Evolutionary conservation across 2,329 filamentous ascomycete species (phyloP), one percentile per base, ranked within the genome.

Genomic region (Apiospora saccharicola): DNA sequence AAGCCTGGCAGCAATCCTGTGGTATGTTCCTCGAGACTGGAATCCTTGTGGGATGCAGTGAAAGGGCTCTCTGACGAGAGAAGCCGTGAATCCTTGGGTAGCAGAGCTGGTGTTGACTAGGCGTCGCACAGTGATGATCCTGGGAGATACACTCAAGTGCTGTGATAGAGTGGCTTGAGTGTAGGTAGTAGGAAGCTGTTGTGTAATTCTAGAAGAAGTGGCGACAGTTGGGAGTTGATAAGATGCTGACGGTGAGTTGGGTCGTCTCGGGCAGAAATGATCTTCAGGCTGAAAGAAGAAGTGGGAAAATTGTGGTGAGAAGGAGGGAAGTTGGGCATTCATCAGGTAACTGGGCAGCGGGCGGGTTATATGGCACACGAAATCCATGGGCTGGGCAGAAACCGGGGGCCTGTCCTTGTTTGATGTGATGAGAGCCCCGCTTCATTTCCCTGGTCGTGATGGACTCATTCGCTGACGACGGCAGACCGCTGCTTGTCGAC

Each of bases 351-450:
- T 70, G 68, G 68, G 68, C 47, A 70, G 57, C 80, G 79, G 81
- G 82, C 83, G 83, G 85, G 82, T 87, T 88, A 88, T 88, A 88
- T 82, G 81, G 75, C 81, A 78, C 79, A 79, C 75, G 75, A 71
- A 73, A 76, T 71, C 74, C 71, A 78, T 77, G 78, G 79, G 76
- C 79, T 77, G 78, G 79, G 77, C 78, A 77, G 68, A 37, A 53
- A 70, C 64, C 22, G 24, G 51, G 72, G 67, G 75, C 74, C 64
- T 69, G 51, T 37, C 64, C 67, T 67, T 70, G 70, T 73, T 71
- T 74, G 75, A 72, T 67, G 73, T 44, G 68, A 71, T 69, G 68
- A 70, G 68, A 41, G 57, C 69, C 67, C 72, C 67, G 70, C 74
- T 70, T 76, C 74, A 74, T 75, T 75, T 72, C 72, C 61, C 51